Evolutionary conservation across 441 rosid genomes (phyloP).

Genomic region (Biscutella laevigata): DNA sequence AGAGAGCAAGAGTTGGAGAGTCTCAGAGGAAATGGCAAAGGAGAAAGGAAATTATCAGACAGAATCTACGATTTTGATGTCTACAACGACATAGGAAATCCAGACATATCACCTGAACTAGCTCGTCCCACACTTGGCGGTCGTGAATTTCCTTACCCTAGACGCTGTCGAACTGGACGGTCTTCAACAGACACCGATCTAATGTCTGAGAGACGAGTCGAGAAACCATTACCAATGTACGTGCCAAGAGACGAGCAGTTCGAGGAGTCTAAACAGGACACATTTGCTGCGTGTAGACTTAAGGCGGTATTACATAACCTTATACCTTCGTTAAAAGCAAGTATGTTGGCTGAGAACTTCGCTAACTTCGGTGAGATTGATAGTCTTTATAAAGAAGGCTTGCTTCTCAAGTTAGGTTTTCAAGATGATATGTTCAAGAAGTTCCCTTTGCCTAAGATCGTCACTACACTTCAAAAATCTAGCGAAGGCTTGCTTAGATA

Average conservation of each 20-base stretch:
- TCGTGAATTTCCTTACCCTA: conserved; percentile 57
- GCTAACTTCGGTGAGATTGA: conserved; percentile 63
- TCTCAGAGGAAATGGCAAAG: conserved; percentile 63
- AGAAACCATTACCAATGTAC: conserved; percentile 76
- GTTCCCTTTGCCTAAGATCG: conserved; percentile 62
- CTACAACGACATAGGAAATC: conserved; percentile 91
- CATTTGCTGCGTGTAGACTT: conserved; percentile 66
- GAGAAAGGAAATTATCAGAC: conserved; percentile 69
- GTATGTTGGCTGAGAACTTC: conserved; percentile 56
- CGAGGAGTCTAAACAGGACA: conserved; percentile 60
- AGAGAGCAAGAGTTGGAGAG: conserved; percentile 63
- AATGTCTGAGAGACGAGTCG: conserved; percentile 61
- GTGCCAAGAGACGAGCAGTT: conserved; percentile 94
- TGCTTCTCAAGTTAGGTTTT: conserved; percentile 66
- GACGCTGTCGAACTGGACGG: conserved; percentile 93
- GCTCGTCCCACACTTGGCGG: conserved; percentile 74
- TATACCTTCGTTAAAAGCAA: conserved; percentile 62
- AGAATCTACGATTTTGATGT: conserved; percentile 68
- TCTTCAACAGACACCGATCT: conserved; percentile 42
- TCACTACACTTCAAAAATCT: conserved; percentile 46
- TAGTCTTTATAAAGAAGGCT: conserved; percentile 75
- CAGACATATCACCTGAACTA: conserved; percentile 54
- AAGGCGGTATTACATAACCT: conserved; percentile 67
- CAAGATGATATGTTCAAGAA: conserved; percentile 66
- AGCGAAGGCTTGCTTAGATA: conserved; percentile 70